A percentile compares a stretch with the other conserved stretches of the same genome.
Conservation (phyloP, 371 early-diverging fungal genomes). For the Blakeslea trispora region DNA sequence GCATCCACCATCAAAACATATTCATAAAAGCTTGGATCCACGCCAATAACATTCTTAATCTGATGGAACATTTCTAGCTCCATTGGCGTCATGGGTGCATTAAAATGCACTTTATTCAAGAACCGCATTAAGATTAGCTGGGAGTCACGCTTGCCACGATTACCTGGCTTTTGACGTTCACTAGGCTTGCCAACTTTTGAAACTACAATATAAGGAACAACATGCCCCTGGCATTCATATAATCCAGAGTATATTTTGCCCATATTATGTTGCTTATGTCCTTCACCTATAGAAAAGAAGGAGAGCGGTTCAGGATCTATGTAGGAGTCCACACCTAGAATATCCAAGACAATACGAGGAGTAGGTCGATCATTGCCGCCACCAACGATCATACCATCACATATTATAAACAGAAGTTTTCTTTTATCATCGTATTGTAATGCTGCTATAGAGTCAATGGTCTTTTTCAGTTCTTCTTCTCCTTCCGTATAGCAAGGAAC, state of each 20-base stretch:
- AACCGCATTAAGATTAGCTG: conserved; percentile 83
- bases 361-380: conserved; percentile 96
- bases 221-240: conserved; percentile 85
- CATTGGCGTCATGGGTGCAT: conserved; percentile 77
- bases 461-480: conserved; percentile 87
- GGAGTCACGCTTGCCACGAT: conserved; percentile 85
- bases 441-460: conserved; percentile 89
- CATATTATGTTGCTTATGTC: conserved; percentile 86
- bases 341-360: conserved; percentile 92
- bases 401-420: conserved; percentile 91
- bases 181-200: conserved; percentile 86
- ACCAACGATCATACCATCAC: conserved; percentile 92
- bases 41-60: conserved; percentile 85
- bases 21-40: conserved; percentile 74
- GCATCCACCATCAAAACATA: conserved; percentile 67
- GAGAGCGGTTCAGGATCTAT: conserved; percentile 83
- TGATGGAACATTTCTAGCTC: conserved; percentile 91
- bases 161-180: conserved; percentile 75
- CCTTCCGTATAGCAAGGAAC: conserved; percentile 98
- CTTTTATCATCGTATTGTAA: conserved; percentile 92
- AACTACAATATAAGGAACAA: conserved; percentile 92
- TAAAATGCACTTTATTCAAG: conserved; percentile 72
- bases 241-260: conserved; percentile 97
- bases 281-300: conserved; percentile 89
- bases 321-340: conserved; percentile 83